Conservation (phyloP, 2,329 filamentous ascomycete species). For the Leptodontidium sp. region DNA sequence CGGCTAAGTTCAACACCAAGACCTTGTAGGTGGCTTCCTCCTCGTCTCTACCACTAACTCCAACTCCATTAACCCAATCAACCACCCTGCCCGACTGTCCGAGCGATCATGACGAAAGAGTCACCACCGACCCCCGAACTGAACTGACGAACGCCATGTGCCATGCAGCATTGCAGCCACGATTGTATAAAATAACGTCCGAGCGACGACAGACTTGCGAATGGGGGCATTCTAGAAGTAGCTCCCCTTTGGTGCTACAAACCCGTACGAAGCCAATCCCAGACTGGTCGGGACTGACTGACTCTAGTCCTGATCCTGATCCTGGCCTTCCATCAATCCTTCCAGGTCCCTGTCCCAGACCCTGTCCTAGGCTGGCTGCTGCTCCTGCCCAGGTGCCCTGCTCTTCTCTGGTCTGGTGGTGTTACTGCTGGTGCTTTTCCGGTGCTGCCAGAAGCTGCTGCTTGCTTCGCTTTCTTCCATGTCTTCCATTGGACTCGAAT, state of each 20-base stretch:
- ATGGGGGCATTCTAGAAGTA: slow-evolving; percentile 7
- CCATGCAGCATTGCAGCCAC: neutral
- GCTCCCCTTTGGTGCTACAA: neutral
- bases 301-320: too few relatives aligned
- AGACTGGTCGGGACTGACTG: neutral
- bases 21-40: too few relatives aligned
- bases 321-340: too few relatives aligned
- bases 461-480: too few relatives aligned
- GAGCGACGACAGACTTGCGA: slow-evolving; percentile 12
- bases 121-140: neutral
- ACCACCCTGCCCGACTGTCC: neutral
- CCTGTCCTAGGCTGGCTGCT: neutral
- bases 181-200: neutral
- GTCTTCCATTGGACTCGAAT: too few relatives aligned
- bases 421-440: too few relatives aligned
- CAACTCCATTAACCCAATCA: too few relatives aligned
- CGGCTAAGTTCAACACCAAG: too few relatives aligned
- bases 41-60: too few relatives aligned
- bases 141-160: neutral
- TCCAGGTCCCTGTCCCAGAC: neutral
- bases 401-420: too few relatives aligned
- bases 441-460: too few relatives aligned
- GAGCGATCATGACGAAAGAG: neutral
- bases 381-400: neutral
- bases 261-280: neutral